Evolutionary conservation across 2,329 filamentous ascomycete species (phyloP).

Genomic region (Epichloe aotearoae): DNA sequence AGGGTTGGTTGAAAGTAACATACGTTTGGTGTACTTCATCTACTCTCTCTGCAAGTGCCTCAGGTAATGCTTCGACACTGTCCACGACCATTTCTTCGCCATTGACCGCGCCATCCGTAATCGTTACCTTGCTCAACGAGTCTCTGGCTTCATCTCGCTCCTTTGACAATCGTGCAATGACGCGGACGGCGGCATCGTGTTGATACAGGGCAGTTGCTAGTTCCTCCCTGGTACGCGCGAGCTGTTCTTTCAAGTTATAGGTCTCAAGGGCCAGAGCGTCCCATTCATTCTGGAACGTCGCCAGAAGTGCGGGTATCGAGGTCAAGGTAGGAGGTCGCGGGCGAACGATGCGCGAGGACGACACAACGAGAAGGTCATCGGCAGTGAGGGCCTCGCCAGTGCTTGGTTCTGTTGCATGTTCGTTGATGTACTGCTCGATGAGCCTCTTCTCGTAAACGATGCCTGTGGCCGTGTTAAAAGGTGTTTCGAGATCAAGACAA

Average conservation of each 20-base stretch:
- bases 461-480: conserved; percentile 33
- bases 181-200: conserved; percentile 89
- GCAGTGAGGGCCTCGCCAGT: conserved; percentile 71
- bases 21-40: conserved; percentile 72
- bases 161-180: conserved; percentile 80
- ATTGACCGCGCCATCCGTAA: conserved; percentile 43
- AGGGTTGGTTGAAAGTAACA: conserved; percentile 20
- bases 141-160: conserved; percentile 89
- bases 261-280: conserved; percentile 85
- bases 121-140: conserved; percentile 72
- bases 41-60: conserved; percentile 56
- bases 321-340: conserved; percentile 87
- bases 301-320: conserved; percentile 87
- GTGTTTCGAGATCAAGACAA: not conserved
- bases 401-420: conserved; percentile 85
- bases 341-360: conserved; percentile 69
- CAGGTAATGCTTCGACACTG: conserved; percentile 55
- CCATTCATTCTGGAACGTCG: conserved; percentile 97
- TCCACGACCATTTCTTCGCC: conserved; percentile 93
- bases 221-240: conserved; percentile 84
- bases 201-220: conserved; percentile 90
- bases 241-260: conserved; percentile 78
- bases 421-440: conserved; percentile 86
- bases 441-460: conserved; percentile 89
- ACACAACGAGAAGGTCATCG: conserved; percentile 81